Evolutionary conservation across 2,329 filamentous ascomycete species (phyloP).

Genomic region (Penicillium sp.): DNA sequence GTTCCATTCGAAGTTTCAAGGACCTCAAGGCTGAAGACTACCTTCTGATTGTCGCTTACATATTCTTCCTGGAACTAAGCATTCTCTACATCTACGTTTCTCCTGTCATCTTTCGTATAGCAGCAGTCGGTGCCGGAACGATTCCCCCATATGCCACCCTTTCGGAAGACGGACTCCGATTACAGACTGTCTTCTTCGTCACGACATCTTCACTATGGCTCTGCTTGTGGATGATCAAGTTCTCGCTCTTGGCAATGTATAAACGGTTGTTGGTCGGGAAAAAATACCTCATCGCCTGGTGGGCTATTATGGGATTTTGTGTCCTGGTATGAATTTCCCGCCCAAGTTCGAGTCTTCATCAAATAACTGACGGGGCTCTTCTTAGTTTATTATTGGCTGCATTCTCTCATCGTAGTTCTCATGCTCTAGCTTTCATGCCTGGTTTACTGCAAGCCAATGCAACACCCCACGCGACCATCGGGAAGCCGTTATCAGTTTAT

Average conservation of each 20-base stretch:
- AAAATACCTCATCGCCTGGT: constrained; percentile 35
- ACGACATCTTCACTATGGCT: constrained; percentile 42
- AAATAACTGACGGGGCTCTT: background rate
- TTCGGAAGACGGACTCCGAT: constrained; percentile 30
- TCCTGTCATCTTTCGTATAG: constrained; percentile 35
- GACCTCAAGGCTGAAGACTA: constrained; percentile 28
- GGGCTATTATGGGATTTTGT: constrained; percentile 38
- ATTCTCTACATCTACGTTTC: constrained; percentile 39
- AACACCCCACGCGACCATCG: constrained; percentile 28
- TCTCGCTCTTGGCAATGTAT: constrained; percentile 43
- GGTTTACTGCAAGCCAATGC: constrained; percentile 36
- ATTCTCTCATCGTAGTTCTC: constrained; percentile 38
- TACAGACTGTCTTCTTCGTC: constrained; percentile 42
- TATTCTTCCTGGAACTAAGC: constrained; percentile 30
- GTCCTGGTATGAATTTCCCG: constrained; percentile 27
- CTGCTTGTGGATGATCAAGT: constrained; percentile 44
- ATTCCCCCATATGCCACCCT: constrained; percentile 31
- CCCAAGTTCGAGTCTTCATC: constrained; percentile 9
- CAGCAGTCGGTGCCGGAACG: constrained; percentile 24
- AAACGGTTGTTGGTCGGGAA: constrained; percentile 38
- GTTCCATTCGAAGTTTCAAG: constrained; percentile 17
- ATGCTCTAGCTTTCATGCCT: constrained; percentile 38
- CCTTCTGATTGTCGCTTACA: constrained; percentile 28
- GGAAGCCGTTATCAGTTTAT: constrained; percentile 36
- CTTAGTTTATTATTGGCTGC: constrained; percentile 39